Base-by-base conservation (phyloP, 106 monocot genomes). In the Allium fistulosum region DNA sequence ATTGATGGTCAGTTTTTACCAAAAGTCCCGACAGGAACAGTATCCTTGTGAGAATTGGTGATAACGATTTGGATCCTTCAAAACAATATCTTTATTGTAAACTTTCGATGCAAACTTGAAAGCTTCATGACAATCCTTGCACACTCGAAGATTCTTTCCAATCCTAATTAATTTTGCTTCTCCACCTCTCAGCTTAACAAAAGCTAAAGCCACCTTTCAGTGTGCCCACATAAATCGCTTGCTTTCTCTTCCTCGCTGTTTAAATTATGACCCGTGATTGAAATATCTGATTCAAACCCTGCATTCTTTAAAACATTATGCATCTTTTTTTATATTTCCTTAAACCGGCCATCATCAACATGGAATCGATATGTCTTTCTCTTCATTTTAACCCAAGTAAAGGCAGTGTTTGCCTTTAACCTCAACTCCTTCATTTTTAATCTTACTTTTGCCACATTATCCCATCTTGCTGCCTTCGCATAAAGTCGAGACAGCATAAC, bases 41-140 rank as follows among this genome's bases (percentile, higher is more conserved):
- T n/a, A 46, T 9, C 82, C 82, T 15, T 55, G 49, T 1, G 9
- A 53, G 59, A 82, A 82, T 11, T 52, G 58, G 58, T 82, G 82
- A 74, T 69, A 82, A 52, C 74, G 56, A 59, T 78, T 78, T n/a
- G 77, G 82, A 74, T 82, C 82, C 61, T 78, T 82, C 65, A 82
- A 62, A 37, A 78, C 62, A 55, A 82, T 78, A 59, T 82, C 74
- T 67, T 58, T 61, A 17, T 69, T 65, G 59, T 53, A 82, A 55
- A 55, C 65, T 53, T 60, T 53, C 0, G 78, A 78, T 47, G 78
- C 57, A 71, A 63, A 78, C 56, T 82, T 82, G 53, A 82, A 81
- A 66, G 45, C 53, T 60, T 78, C 65, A 61, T 78, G 73, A 66
- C 81, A 77, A 37, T 77, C 81, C 65, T 53, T 69, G 53, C 77